phyloP scores from a whole-genome alignment of 352 stramenopile genomes.

The Globisporangium carolinianum region DNA sequence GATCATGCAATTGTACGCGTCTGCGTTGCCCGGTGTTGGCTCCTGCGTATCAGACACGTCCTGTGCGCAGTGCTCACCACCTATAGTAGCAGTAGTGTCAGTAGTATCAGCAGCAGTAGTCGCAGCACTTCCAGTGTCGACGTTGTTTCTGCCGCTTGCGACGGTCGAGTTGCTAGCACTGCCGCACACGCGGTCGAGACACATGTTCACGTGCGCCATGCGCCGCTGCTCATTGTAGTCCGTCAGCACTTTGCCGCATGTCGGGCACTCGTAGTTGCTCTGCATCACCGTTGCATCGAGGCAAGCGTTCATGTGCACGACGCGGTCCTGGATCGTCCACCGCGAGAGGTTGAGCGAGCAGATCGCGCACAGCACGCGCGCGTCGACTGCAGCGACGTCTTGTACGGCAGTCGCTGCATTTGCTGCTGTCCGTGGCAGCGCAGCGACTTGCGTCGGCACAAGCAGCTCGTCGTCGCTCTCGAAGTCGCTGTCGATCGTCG shows the following conservation, averaged over 20 bases:
- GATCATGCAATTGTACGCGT: constrained; percentile 55
- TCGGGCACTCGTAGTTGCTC: constrained; percentile 40
- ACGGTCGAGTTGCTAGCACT: not conserved
- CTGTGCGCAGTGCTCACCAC: no score
- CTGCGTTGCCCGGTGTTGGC: not conserved
- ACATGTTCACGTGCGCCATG: constrained; percentile 61
- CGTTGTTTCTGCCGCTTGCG: not conserved
- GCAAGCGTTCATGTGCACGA: constrained; percentile 71
- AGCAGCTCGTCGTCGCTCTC: constrained; percentile 16
- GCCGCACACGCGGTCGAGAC: constrained; percentile 32
- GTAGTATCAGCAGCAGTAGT: not conserved
- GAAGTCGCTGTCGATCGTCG: constrained; percentile 6
- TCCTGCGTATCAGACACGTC: not conserved
- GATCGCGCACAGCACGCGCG: constrained; percentile 37
- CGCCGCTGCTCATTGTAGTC: constrained; percentile 63
- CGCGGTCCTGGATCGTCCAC: constrained; percentile 38
- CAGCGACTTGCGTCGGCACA: constrained; percentile 20
- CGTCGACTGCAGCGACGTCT: not conserved
- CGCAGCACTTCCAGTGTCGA: not conserved
- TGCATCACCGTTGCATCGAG: constrained; percentile 34
- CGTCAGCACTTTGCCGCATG: constrained; percentile 45
- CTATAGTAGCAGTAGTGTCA: not conserved
- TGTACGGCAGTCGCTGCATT: not conserved
- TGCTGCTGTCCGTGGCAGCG: not conserved
- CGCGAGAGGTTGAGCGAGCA: constrained; percentile 54